Conservation (phyloP, 345 rosid genomes). For the Stellera chamaejasme region DNA sequence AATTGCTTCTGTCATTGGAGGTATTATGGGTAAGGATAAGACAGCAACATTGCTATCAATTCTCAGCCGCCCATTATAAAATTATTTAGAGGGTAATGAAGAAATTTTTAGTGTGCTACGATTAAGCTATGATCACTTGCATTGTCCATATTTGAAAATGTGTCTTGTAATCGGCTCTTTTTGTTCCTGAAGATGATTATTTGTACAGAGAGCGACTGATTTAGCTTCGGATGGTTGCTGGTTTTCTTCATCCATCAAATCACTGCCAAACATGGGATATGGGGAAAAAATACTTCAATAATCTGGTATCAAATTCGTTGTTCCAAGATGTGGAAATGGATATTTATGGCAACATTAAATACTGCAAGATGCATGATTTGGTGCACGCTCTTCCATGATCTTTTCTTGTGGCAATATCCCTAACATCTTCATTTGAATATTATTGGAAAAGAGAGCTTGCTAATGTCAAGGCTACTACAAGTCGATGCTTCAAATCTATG, state of each 20-base stretch:
- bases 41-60: neutral
- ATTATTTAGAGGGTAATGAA: neutral
- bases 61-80: neutral
- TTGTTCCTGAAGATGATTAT: neutral
- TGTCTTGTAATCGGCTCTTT: neutral
- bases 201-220: conserved; percentile 1
- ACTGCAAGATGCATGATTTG: conserved; percentile 18
- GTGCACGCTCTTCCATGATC: conserved; percentile 9
- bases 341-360: neutral
- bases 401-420: neutral
- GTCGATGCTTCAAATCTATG: neutral
- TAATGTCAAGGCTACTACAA: neutral
- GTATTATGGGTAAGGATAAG: neutral
- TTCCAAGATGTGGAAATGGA: conserved; percentile 12
- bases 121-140: neutral
- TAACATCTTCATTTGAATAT: neutral
- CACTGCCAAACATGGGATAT: neutral
- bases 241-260: conserved; percentile 2
- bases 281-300: conserved; percentile 7
- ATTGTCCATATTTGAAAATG: neutral
- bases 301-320: conserved; percentile 9
- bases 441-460: neutral
- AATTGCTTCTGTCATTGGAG: neutral
- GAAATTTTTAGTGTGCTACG: neutral
- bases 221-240: conserved; percentile 14